These are phyloP conservation scores for Phyllosticta capitalensis DNA, from an alignment of 2,329 filamentous ascomycete species.

Conservation along the genomic window DNA sequence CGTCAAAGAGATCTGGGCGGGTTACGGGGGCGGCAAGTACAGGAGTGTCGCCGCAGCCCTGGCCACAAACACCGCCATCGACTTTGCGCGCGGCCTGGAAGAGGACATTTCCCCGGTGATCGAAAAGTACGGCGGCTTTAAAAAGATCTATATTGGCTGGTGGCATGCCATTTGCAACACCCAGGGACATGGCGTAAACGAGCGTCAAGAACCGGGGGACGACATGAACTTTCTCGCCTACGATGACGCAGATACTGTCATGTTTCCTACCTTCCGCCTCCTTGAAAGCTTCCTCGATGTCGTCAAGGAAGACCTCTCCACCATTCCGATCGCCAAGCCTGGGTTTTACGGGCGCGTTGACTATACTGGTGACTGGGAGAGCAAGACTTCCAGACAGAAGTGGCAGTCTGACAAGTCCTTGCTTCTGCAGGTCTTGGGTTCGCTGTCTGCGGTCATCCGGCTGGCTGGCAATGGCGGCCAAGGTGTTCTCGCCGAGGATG, in stretches of 20 bases:
- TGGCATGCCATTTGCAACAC: background rate
- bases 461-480: background rate
- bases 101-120: conserved; percentile 12
- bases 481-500: background rate
- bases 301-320: background rate
- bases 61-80: conserved; percentile 16
- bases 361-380: background rate
- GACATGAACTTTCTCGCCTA: conserved; percentile 15
- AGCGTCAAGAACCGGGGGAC: conserved; percentile 10
- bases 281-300: background rate
- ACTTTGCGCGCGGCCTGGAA: conserved; percentile 15
- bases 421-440: background rate
- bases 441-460: background rate
- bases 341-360: background rate
- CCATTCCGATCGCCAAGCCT: background rate
- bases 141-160: background rate
- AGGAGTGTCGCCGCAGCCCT: conserved; percentile 16
- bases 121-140: conserved; percentile 8
- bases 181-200: background rate
- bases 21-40: conserved; percentile 12
- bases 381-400: background rate
- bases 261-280: background rate
- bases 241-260: conserved; percentile 8
- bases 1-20: conserved; percentile 12
- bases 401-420: background rate